Base-by-base conservation (phyloP, 192 early-diverging fungal species). In the Bifiguratus adelaidae region DNA sequence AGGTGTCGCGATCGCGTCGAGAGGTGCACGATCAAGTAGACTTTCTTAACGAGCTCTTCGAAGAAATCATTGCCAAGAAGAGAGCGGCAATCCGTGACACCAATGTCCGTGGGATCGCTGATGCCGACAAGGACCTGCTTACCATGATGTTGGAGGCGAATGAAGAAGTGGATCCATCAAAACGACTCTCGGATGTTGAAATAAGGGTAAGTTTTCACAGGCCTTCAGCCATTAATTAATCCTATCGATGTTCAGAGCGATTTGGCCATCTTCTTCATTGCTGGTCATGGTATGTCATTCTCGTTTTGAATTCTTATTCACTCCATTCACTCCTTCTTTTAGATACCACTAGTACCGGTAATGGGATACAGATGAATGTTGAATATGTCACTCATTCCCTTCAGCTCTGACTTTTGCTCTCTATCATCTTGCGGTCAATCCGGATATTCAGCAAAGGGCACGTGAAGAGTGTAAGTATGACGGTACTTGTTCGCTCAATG, bases 81-180 rank as follows among this genome's bases (percentile, higher is more conserved):
- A 61, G 53, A 37, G 45, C 45, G 8, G 32, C 29, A 15, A 66
- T 13, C 35, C 41, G 44, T 7, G 7, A 30, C 23, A 21, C 42
- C 40, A 11, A 25, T 15, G 65, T 66, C 36, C 63, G 55, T 33
- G 53, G 53, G 41, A 61, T 38, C 28, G 63, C 54, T 19, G 48
- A 50, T 26, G 18, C 34, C 15, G 48, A 50, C n/a, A 50, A 50
- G 9, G 69, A 69, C 34, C 47, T 77, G 51, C 60, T 71, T 19
- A 63, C 75, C 13, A 54, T 77, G 55, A 68, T 77, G 75, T 47
- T 77, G 22, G 68, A 77, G 51, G 65, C 75, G 1, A 55, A 67
- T 48, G 62, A 63, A 26, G 59, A 63, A 25, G 64, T 59, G 52
- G 48, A 37, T n/a, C n/a, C n/a, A n/a, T n/a, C n/a, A n/a, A n/a